Base-by-base conservation (phyloP, 805 yeast genomes). In the Zygotorulaspora danielsina region DNA sequence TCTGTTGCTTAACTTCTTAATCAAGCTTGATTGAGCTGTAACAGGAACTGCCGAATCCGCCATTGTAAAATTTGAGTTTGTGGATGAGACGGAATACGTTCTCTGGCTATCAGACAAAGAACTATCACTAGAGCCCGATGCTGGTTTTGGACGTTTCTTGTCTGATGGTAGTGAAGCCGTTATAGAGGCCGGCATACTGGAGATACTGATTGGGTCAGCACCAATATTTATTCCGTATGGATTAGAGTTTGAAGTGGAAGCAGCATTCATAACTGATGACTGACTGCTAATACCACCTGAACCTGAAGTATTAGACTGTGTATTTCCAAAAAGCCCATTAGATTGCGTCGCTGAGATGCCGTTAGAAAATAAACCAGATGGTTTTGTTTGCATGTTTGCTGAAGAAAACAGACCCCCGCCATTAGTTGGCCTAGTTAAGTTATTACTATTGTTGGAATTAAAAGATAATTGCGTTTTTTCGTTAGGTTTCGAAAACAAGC, bases 181-280 rank as follows among this genome's bases (percentile, higher is more conserved):
- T 31, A 67, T 54, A 10, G 71, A 59, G 37, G 62, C 61, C 13
- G 72, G 71, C 51, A 67, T 57, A 9, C 51, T 63, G 17, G 63
- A 61, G 25, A 65, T 52, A 20, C 57, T 43, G 32, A 51, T 46
- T 22, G 62, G 57, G 3, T 42, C 22, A 29, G 49, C 54, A 29
- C 49, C 43, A 25, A 65, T 56, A 18, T 66, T 59, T 2, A 58
- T 38, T 12, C 66, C 66, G 32, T 58, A 61, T 21, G 65, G 64
- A 42, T 54, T 56, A 11, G 45, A 33, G 16, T 30, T 32, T 9
- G 35, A 11, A 12, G 41, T 36, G 27, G 24, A 28, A 2, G 32
- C 17, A 19, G 21, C 25, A 9, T 38, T 45, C 26, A 12, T 28
- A 15, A 21, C 24, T 10, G 26, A 31, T 5, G 18, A 25, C 27